phyloP scores from a whole-genome alignment of 768 basidiomycete genomes.

The Macrolepiota albuminosa region DNA sequence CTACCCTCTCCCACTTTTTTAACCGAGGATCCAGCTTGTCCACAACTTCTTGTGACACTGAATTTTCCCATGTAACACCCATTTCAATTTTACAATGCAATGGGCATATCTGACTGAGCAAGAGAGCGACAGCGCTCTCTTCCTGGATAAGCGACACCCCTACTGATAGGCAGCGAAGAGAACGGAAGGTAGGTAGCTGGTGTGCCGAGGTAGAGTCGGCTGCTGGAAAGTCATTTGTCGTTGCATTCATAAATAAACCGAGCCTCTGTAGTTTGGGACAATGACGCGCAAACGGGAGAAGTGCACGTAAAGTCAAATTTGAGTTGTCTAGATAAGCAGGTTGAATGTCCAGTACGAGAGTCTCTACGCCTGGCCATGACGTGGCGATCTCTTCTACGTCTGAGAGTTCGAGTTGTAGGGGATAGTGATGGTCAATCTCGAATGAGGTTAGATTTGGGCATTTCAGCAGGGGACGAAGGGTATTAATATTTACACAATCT shows the following conservation, averaged over 20 bases:
- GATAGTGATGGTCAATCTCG: constrained; percentile 35
- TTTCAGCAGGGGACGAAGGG: constrained; percentile 31
- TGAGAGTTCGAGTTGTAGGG: constrained; percentile 31
- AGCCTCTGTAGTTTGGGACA: constrained; percentile 36
- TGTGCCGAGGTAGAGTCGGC: constrained; percentile 12
- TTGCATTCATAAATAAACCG: constrained; percentile 37
- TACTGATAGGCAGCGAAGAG: constrained; percentile 35
- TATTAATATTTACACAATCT: constrained; percentile 24
- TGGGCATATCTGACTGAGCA: constrained; percentile 49
- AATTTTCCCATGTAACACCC: constrained; percentile 47
- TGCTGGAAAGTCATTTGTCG: constrained; percentile 19
- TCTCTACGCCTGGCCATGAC: constrained; percentile 40
- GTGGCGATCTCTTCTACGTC: constrained; percentile 43
- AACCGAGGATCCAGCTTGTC: constrained; percentile 18
- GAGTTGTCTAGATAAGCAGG: constrained; percentile 28
- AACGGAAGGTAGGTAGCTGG: constrained; percentile 24
- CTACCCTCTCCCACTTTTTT: constrained; percentile 36
- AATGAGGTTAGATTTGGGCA: constrained; percentile 29
- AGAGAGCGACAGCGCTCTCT: constrained; percentile 41
- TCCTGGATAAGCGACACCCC: constrained; percentile 46
- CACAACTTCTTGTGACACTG: constrained; percentile 1
- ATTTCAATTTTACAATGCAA: constrained; percentile 34
- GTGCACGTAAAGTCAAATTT: constrained; percentile 31
- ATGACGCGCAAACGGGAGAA: constrained; percentile 35
- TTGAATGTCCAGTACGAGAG: constrained; percentile 42